A percentile compares a stretch with the other conserved stretches of the same genome.
These are phyloP conservation scores for Cutaneotrichosporon cutaneum DNA, from an alignment of 1,284 basidiomycete genomes.

Conservation along the genomic window DNA sequence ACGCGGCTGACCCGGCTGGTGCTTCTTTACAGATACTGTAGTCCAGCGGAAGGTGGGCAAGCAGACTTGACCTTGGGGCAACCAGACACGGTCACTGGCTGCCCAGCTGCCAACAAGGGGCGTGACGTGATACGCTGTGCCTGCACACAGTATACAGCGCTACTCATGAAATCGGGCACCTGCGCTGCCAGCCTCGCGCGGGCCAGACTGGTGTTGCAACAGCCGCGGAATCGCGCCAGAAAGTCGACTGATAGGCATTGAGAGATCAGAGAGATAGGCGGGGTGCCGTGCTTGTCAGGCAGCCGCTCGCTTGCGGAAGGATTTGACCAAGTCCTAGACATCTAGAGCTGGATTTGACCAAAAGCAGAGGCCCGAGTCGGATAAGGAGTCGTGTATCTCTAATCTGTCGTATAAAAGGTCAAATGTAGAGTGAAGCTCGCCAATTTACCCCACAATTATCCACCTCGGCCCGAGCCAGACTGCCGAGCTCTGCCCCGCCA, in stretches of 20 bases:
- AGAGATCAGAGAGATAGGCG: neutral
- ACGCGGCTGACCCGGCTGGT: too few relatives aligned
- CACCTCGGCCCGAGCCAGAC: conserved; percentile 2
- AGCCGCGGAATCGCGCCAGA: neutral
- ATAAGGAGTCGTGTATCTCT: neutral
- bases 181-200: too few relatives aligned
- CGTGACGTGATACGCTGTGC: too few relatives aligned
- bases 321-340: neutral
- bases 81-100: too few relatives aligned
- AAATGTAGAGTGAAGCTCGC: neutral
- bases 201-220: too few relatives aligned
- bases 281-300: neutral
- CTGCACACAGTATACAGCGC: too few relatives aligned
- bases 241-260: neutral
- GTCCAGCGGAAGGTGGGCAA: neutral
- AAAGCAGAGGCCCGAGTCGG: neutral
- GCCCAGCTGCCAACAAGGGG: too few relatives aligned
- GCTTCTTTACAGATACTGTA: neutral
- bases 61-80: neutral
- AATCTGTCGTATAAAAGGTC: conserved; percentile 4
- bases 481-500: neutral
- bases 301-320: neutral
- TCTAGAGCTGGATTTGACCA: neutral
- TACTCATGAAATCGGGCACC: too few relatives aligned
- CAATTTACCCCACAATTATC: conserved; percentile 6